Base-by-base conservation (phyloP, 2,329 filamentous ascomycete genomes). In the Pseudogymnoascus sp. region DNA sequence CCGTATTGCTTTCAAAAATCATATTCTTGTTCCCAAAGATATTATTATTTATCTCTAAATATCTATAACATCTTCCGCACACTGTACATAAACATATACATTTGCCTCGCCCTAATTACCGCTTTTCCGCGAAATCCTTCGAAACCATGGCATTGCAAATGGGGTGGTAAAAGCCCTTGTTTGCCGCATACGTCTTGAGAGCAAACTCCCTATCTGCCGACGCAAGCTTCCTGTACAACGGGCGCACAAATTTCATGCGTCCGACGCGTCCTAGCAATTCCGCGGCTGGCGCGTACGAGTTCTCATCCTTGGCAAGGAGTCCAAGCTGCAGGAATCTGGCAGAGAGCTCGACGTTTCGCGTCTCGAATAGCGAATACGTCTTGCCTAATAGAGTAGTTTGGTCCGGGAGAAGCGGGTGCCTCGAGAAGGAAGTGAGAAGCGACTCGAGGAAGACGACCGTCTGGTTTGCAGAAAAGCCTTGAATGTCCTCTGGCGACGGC, bases 181-280 rank as follows among this genome's bases (percentile, higher is more conserved):
- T 88, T 81, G 88, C 88, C 75, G 89, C 83, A 75, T 96, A 97
- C 0, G 92, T 96, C 72, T 85, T 78, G 60, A 93, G 74, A 0
- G 94, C 93, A 69, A 96, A 74, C 25, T 85, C 77, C 54, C 84
- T 79, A 75, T 97, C 87, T 38, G 89, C 83, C 72, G 86, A 85
- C 69, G 88, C 87, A 66, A 99, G 76, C 58, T 84, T 81, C 64
- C 88, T 82, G 76, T 88, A 97, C 70, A 97, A 75, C 20, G 93
- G 91, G 57, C 93, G 81, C 62, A 97, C 93, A 74, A 93, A 97
- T 81, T 97, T 97, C 94, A 99, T 97, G 62, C 94, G 80, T 11
- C 94, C 94, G 22, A 97, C 91, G 59, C 81, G 80, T 32, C 90
- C 89, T 38, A 97, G 78, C 61, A 97, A 78, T 62, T 89, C 83